Base-by-base conservation (phyloP, 2,329 filamentous ascomycete species). In the Sclerotinia subarctica region DNA sequence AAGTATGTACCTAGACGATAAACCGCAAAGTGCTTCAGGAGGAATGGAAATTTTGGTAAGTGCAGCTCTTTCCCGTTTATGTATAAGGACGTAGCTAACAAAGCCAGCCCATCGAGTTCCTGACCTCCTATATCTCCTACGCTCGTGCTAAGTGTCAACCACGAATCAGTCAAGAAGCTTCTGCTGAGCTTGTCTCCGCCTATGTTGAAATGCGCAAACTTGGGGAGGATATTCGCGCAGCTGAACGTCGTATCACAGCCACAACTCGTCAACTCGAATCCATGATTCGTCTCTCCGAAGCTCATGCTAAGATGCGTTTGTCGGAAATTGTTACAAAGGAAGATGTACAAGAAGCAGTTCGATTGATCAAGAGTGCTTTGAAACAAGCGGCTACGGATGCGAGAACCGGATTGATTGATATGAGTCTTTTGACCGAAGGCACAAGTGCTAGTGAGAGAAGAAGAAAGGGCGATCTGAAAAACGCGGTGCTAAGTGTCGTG, bases 371-470 rank as follows among this genome's bases (percentile, higher is more conserved):
- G 76, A 91, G 89, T 0, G 95, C 96, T 1, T 87, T 99, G 76
- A 98, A 98, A 84, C 96, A 96, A 72, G 92, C 94, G 0, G 95
- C 95, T n/a, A 99, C 96, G 0, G 96, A 99, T 78, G 82, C 92
- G 0, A 85, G 96, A 74, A 92, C 90, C 0, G 95, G 95, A 67
- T 85, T 97, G 68, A 98, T 99, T 76, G 95, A 99, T 78, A 98
- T 99, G 95, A 91, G 91, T 67, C 83, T 99, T 60, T 83, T 99
- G 71, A 97, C 94, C 0, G 95, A 98, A 77, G 95, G 95, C n/a
- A 96, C 92, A 2, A 93, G 90, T 74, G 89, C 93, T 0, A 88
- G 88, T n/a, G 95, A 98, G 78, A 85, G 95, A 63, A 89, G 92
- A 77, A 84, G 92, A 72, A 91, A 89, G 77, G 88, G 90, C 51